These are phyloP conservation scores for Fusarium denticulatum DNA, from an alignment of 2,329 filamentous ascomycete species.

Conservation along the genomic window DNA sequence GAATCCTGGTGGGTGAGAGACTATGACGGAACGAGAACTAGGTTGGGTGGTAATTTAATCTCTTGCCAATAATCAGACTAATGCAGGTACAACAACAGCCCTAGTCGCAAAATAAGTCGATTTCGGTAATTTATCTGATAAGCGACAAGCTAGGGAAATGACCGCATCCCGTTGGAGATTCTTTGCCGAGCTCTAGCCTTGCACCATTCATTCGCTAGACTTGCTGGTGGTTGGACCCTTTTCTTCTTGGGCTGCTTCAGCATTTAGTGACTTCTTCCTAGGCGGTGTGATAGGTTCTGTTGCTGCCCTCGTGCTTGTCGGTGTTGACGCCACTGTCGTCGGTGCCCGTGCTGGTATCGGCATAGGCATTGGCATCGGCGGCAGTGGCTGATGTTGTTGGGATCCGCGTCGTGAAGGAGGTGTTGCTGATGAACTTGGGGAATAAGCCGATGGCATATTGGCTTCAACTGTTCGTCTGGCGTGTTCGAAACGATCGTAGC, in stretches of 20 bases:
- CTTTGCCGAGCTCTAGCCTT: not conserved
- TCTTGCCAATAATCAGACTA: slow-evolving; percentile 25
- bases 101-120: slow-evolving; percentile 22
- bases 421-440: slow-evolving; percentile 34
- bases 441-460: slow-evolving; percentile 58
- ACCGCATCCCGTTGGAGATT: slow-evolving; percentile 15
- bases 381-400: not conserved
- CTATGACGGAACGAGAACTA: slow-evolving; percentile 6
- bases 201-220: slow-evolving; percentile 20
- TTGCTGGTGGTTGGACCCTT: slow-evolving; percentile 18
- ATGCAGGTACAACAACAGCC: slow-evolving; percentile 32
- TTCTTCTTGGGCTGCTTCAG: slow-evolving; percentile 1
- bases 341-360: not conserved
- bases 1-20: not conserved
- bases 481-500: slow-evolving; percentile 57
- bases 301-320: not conserved
- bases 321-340: not conserved
- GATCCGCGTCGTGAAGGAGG: slow-evolving; percentile 14
- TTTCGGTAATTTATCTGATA: slow-evolving; percentile 31
- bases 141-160: slow-evolving; percentile 19
- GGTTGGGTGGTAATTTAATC: slow-evolving; percentile 27
- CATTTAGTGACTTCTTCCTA: not conserved
- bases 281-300: slow-evolving; percentile 2
- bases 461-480: slow-evolving; percentile 59
- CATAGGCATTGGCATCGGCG: not conserved